phyloP scores from a whole-genome alignment of 768 basidiomycete species.

The Auricularia sp. region DNA sequence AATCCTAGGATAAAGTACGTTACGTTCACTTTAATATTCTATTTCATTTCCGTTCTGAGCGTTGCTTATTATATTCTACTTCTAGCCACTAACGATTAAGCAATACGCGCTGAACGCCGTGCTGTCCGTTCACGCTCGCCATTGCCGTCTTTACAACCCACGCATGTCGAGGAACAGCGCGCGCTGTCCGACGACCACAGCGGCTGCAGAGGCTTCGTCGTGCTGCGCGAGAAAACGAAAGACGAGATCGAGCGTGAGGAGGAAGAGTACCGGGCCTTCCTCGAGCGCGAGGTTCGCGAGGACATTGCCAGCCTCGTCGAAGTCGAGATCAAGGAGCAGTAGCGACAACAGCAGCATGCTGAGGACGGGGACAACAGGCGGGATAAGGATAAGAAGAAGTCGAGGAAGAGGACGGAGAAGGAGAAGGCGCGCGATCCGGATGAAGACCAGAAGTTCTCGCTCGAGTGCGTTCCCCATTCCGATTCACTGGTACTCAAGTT shows the following conservation, averaged over 20 bases:
- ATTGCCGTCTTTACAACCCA: constrained; percentile 43
- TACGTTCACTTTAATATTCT: background rate
- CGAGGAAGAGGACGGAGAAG: constrained; percentile 15
- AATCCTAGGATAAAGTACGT: too few relatives aligned
- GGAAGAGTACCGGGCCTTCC: too few relatives aligned
- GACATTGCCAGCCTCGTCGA: constrained; percentile 62
- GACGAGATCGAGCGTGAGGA: constrained; percentile 74
- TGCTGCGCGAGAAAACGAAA: constrained; percentile 65
- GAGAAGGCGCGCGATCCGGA: constrained; percentile 37
- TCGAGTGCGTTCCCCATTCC: constrained; percentile 51
- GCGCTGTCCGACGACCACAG: constrained; percentile 73
- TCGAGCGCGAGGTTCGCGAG: constrained; percentile 61
- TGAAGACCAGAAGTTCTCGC: constrained; percentile 75
- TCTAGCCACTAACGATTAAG: constrained; percentile 62
- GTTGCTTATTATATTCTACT: background rate
- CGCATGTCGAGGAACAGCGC: constrained; percentile 72
- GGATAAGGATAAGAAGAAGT: too few relatives aligned
- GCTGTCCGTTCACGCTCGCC: constrained; percentile 52
- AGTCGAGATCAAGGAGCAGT: constrained; percentile 33
- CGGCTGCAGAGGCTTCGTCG: constrained; percentile 60
- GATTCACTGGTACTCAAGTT: background rate
- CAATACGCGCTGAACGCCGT: constrained; percentile 55
- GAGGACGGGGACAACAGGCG: too few relatives aligned
- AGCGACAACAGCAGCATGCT: constrained; percentile 9
- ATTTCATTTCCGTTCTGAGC: background rate